A percentile compares a stretch with the other conserved stretches of the same genome.
phyloP scores from a whole-genome alignment of 202 grass and related monocot species.

The Saccharum hybrid region DNA sequence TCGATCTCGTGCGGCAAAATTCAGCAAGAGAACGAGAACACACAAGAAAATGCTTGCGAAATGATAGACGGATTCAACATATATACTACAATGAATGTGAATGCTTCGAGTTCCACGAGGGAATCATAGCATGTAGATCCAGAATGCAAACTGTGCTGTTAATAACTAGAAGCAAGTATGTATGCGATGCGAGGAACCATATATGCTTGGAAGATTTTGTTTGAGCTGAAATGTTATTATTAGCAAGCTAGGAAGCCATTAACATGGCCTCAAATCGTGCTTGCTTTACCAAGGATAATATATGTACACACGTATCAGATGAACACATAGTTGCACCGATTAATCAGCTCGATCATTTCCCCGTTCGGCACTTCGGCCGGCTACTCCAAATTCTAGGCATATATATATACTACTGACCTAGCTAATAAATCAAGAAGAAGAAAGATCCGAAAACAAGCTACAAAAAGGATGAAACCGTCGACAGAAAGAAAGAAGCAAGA shows the following conservation, averaged over 20 bases:
- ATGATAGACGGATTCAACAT: not conserved
- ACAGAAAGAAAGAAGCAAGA: constrained; percentile 30
- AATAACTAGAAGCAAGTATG: not conserved
- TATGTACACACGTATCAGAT: constrained; percentile 15
- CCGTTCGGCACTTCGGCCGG: not conserved
- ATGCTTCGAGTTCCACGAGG: not conserved
- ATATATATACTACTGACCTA: constrained; percentile 13
- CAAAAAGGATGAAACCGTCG: constrained; percentile 1
- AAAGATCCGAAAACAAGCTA: constrained; percentile 17
- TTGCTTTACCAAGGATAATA: constrained; percentile 30
- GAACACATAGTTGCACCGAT: constrained; percentile 39
- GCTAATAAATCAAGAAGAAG: constrained; percentile 1
- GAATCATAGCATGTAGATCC: not conserved
- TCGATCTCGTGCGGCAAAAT: constrained; percentile 10
- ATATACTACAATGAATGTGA: not conserved
- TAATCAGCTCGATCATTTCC: constrained; percentile 32
- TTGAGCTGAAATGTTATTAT: constrained; percentile 30
- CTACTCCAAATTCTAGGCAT: constrained; percentile 38
- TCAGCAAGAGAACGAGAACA: constrained; percentile 20
- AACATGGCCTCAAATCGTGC: constrained; percentile 47
- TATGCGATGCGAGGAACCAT: not conserved
- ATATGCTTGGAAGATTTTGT: not conserved
- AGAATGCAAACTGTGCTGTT: not conserved
- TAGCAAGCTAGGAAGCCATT: constrained; percentile 8
- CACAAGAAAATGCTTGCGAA: constrained; percentile 21